Base-by-base conservation (phyloP, 129 eudicot genomes). In the Artemisia argyi region DNA sequence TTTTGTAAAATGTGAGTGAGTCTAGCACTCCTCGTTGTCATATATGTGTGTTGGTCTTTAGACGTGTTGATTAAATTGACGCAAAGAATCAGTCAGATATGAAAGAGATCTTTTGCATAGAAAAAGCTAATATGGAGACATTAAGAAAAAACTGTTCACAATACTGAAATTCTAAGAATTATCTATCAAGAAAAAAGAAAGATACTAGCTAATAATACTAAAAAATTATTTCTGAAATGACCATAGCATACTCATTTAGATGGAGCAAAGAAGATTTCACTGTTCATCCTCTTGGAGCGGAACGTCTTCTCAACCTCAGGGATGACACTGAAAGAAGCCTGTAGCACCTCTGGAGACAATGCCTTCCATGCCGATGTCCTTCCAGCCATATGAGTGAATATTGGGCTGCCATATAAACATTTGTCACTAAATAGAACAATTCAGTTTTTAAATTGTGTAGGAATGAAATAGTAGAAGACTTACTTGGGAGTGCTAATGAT, bases 401-500 rank as follows among this genome's bases (percentile, higher is more conserved):
- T 77, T 10, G 96, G 96, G 50, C 88, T 84, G 88, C 79, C 51
- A 61, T 6, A 12, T 28, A 22, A n/a, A 66, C 66, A 24, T 5
- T 39, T 39, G 46, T 39, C 46, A 39, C 0, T 28, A 3, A 3
- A 3, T 28, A 28, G 32, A 28, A 3, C 32, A 3, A 28, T 28
- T 4, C 32, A 28, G 32, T 28, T 28, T 28, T 3, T 3, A 24
- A 0, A 24, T 24, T 24, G 26, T 24, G 26, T 24, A 0, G 26
- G 26, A 24, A 24, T 1, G 26, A 24, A 24, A 24, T 24, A 24
- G 1, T 24, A 24, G 28, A 16, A 76, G 19, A 77, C 96, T 74
- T 76, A 92, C 97, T 92, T 81, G n/a, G 98, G 96, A 28, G 94
- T 86, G 2, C 95, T 71, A 71, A 92, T 79, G 73, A 92, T 89